Conservation (phyloP, 1,284 basidiomycete species). For the Malassezia psittaci region DNA sequence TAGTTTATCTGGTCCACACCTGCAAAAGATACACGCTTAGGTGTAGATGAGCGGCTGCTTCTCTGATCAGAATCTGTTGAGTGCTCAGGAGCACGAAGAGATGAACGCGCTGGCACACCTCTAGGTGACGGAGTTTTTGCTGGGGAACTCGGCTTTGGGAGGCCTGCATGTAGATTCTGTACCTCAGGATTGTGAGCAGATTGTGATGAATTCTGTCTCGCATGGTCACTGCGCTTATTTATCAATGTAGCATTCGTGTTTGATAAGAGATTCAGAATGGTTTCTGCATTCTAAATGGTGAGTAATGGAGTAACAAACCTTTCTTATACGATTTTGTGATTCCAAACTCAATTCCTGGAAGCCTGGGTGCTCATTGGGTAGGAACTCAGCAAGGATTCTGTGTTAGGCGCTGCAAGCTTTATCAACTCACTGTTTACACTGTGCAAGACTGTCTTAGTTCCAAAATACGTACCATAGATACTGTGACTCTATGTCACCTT, state of each 20-base stretch:
- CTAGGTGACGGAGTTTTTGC: not conserved
- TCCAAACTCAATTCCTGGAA: conserved; percentile 11
- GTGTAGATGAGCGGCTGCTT: not conserved
- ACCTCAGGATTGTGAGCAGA: too few relatives aligned
- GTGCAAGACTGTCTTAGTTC: conserved; percentile 18
- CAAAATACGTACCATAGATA: conserved; percentile 13
- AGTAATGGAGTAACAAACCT: conserved; percentile 10
- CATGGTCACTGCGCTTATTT: not conserved
- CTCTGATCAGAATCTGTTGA: too few relatives aligned
- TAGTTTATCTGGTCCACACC: not conserved
- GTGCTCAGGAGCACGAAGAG: not conserved
- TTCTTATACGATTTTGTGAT: not conserved
- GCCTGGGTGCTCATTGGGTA: conserved; percentile 18
- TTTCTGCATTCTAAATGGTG: conserved; percentile 5
- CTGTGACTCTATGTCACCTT: conserved; percentile 9
- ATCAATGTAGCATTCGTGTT: conserved; percentile 6
- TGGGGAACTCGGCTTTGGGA: too few relatives aligned
- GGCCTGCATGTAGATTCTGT: too few relatives aligned
- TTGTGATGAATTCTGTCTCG: too few relatives aligned
- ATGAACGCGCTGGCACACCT: conserved; percentile 3
- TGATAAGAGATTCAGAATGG: conserved; percentile 3
- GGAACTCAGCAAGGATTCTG: conserved; percentile 20
- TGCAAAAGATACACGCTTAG: conserved; percentile 15
- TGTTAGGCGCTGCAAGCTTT: not conserved
- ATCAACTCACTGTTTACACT: conserved; percentile 13